Evolutionary conservation across 2,329 filamentous ascomycete species (phyloP), one percentile per base, ranked within the genome.

Genomic region (Colletotrichum higginsianum): DNA sequence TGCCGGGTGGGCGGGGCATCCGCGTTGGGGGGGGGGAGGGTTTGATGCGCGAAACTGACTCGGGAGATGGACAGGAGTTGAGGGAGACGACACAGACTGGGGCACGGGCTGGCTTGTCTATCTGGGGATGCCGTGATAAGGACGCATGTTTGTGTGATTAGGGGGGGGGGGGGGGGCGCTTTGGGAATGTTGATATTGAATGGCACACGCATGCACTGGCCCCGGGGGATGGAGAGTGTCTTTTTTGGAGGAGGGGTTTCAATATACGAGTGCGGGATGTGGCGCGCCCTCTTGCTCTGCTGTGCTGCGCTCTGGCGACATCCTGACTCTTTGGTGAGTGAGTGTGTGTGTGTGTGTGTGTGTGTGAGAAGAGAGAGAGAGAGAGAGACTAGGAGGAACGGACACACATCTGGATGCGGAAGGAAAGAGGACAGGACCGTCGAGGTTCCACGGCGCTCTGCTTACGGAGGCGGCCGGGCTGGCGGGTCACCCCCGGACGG

Each of bases 31-130:
- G 30, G 30, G 30, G 30, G 30, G 9, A 23, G 52, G 53, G 35
- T 23, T 21, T 23, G 35, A 64, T 44, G 42, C n/a, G 60, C 52
- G 49, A 55, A 11, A 57, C 60, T 68, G 66, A 68, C 66, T 61
- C 67, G 67, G 67, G 63, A 67, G 63, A 61, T 67, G 49, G 50
- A 67, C 63, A 67, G 67, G 46, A 67, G n/a, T 56, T 9, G 23
- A 46, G 44, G 30, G 21, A 49, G 47, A 46, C 12, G 44, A 61
- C 12, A 26, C 18, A 11, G 26, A 1, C 26, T 16, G 35, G 12
- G 5, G n/a, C 12, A 49, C 42, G 21, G n/a, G 13, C 60, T 46
- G 60, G 40, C 35, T 38, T 38, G 44, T 46, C 50, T 16, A 8
- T 40, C 30, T 50, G n/a, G 21, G 46, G 11, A 61, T 26, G 46